phyloP scores from a whole-genome alignment of 192 early-diverging fungal genomes.

The Lobosporangium transversale region DNA sequence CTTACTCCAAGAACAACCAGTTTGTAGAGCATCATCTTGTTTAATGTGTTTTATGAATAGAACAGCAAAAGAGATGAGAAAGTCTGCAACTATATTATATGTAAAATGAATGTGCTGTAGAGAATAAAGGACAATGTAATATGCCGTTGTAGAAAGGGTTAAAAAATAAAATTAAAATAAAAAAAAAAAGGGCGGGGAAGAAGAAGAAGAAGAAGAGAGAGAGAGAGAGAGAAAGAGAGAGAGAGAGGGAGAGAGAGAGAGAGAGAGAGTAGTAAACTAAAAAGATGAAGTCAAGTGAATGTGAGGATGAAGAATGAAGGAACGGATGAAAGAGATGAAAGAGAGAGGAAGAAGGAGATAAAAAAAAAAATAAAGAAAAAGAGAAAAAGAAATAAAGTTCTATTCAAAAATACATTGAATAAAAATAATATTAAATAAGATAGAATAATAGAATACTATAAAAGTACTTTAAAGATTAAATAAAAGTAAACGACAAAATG shows the following conservation, averaged over 20 bases:
- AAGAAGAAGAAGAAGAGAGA: neutral
- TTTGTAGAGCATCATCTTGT: constrained; percentile 58
- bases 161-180: neutral
- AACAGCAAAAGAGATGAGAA: neutral
- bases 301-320: neutral
- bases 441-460: too few relatives aligned
- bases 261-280: neutral
- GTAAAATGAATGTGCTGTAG: neutral
- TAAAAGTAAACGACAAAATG: too few relatives aligned
- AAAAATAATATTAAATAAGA: too few relatives aligned
- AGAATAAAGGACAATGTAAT: neutral
- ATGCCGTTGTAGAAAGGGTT: neutral
- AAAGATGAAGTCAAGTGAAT: neutral
- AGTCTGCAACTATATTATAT: neutral
- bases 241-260: neutral
- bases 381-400: neutral
- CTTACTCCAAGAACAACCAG: constrained; percentile 56
- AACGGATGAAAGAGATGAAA: neutral
- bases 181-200: neutral
- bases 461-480: too few relatives aligned
- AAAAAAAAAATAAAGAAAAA: neutral
- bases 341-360: neutral
- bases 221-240: constrained; percentile 1
- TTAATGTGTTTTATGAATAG: constrained; percentile 9
- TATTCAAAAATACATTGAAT: neutral